These are phyloP conservation scores for Juncus inflexus DNA, from an alignment of 176 grass and related monocot genomes.

Conservation along the genomic window DNA sequence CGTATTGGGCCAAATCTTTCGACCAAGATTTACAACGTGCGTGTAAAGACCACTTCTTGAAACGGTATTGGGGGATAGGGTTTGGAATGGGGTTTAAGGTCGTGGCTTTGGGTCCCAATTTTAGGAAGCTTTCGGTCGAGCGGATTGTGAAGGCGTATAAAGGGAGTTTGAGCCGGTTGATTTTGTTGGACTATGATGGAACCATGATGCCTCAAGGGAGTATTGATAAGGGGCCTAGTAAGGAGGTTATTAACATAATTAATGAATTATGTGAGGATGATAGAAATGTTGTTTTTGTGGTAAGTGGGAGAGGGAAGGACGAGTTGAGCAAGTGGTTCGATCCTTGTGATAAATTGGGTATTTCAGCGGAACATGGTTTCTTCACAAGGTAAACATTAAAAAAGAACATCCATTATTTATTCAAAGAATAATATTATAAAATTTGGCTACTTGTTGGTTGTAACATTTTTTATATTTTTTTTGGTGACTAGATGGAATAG, in stretches of 20 bases:
- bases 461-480: not conserved
- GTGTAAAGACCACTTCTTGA: conserved; percentile 81
- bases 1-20: conserved; percentile 76
- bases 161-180: conserved; percentile 38
- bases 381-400: conserved; percentile 63
- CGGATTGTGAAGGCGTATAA: conserved; percentile 57
- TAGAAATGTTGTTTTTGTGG: conserved; percentile 84
- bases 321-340: conserved; percentile 67
- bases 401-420: too few species aligned
- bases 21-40: conserved; percentile 82
- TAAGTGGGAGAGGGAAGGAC: conserved; percentile 71
- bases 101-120: conserved; percentile 69
- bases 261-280: conserved; percentile 70
- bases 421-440: too few species aligned
- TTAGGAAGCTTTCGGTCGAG: conserved; percentile 71
- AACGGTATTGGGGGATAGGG: conserved; percentile 78
- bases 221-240: conserved; percentile 57
- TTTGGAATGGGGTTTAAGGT: conserved; percentile 93
- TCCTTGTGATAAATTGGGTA: conserved; percentile 78
- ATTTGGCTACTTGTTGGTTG: too few species aligned
- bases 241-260: conserved; percentile 60
- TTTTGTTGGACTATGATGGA: conserved; percentile 94
- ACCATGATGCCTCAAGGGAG: conserved; percentile 65
- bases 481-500: conserved; percentile 56
- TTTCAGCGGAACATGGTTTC: conserved; percentile 89